These are phyloP conservation scores for Bothriochloa decipiens DNA, from an alignment of 176 grass and related monocot genomes.

Conservation along the genomic window DNA sequence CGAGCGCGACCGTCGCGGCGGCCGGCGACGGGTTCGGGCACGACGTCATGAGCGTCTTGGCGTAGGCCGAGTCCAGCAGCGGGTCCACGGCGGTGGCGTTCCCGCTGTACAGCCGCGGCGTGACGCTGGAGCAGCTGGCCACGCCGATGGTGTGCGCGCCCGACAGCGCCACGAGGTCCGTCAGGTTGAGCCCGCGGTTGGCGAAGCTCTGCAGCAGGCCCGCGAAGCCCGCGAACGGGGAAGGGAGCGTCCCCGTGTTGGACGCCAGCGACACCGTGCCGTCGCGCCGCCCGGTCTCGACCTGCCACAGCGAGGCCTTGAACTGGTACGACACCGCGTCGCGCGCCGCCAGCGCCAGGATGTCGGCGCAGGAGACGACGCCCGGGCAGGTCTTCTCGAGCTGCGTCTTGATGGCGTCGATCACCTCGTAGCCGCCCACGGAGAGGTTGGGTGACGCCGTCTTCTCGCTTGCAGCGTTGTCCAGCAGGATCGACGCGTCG, in stretches of 20 bases:
- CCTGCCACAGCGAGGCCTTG: conserved; percentile 53
- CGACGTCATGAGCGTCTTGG: conserved; percentile 37
- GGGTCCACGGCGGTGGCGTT: conserved; percentile 54
- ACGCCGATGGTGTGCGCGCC: conserved; percentile 70
- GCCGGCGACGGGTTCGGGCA: conserved; percentile 42
- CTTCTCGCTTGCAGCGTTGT: conserved; percentile 58
- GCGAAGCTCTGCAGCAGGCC: conserved; percentile 34
- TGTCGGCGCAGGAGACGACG: conserved; percentile 62
- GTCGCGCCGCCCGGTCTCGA: conserved; percentile 58
- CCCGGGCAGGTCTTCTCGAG: conserved; percentile 48
- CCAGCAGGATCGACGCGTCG: conserved; percentile 69
- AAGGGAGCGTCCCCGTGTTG: conserved; percentile 44
- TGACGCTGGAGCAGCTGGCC: conserved; percentile 57
- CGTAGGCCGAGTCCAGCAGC: conserved; percentile 52
- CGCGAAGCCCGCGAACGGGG: conserved; percentile 34
- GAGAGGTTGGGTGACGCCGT: conserved; percentile 53
- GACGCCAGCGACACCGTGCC: conserved; percentile 39
- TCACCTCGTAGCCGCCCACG: conserved; percentile 68
- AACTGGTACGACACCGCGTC: conserved; percentile 70
- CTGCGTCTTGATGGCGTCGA: conserved; percentile 69
- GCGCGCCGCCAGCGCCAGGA: conserved; percentile 58
- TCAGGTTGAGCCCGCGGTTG: conserved; percentile 45
- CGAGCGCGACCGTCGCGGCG: conserved; percentile 13
- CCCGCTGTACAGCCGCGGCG: conserved; percentile 47
- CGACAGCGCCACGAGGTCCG: conserved; percentile 53